Evolutionary conservation across 2,329 filamentous ascomycete genomes (phyloP).

Genomic region (Hansfordia pulvinata): DNA sequence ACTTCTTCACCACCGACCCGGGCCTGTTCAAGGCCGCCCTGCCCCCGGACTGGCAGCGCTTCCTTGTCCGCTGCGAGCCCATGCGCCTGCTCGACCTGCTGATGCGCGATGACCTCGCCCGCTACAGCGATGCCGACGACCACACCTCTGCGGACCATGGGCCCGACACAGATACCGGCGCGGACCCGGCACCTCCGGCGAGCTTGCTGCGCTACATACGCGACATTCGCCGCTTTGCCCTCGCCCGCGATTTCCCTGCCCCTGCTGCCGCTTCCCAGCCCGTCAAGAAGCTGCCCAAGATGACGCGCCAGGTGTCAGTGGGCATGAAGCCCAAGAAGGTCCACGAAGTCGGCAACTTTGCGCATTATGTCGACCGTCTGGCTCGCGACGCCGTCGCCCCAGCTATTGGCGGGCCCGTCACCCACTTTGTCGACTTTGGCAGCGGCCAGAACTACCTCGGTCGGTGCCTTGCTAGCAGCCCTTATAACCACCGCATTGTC

Average conservation of each 20-base stretch:
- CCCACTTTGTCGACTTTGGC: conserved; percentile 89
- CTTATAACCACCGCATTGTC: conserved; percentile 77
- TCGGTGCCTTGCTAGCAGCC: conserved; percentile 68
- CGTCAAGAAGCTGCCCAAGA: conserved; percentile 31
- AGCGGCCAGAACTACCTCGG: conserved; percentile 96
- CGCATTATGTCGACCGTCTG: conserved; percentile 61
- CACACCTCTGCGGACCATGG: no score
- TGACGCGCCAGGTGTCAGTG: conserved; percentile 61
- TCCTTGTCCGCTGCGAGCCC: conserved; percentile 57
- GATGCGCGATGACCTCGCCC: conserved; percentile 57
- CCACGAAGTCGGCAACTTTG: conserved; percentile 85
- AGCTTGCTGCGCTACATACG: conserved; percentile 60
- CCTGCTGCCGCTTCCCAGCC: conserved; percentile 19
- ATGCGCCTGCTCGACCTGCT: conserved; percentile 70
- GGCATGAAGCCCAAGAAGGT: conserved; percentile 96
- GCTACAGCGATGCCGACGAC: conserved; percentile 12
- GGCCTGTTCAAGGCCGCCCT: conserved; percentile 70
- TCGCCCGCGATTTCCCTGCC: conserved; percentile 54
- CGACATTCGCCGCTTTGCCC: conserved; percentile 54
- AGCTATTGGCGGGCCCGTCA: conserved; percentile 47
- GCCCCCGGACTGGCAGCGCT: conserved; percentile 68
- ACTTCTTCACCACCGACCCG: conserved; percentile 82
- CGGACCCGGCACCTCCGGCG: no score
- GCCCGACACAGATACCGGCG: no score
- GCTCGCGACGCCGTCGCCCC: conserved; percentile 42